Conservation (phyloP, 192 early-diverging fungal genomes). For the Pilobolus umbonatus region DNA sequence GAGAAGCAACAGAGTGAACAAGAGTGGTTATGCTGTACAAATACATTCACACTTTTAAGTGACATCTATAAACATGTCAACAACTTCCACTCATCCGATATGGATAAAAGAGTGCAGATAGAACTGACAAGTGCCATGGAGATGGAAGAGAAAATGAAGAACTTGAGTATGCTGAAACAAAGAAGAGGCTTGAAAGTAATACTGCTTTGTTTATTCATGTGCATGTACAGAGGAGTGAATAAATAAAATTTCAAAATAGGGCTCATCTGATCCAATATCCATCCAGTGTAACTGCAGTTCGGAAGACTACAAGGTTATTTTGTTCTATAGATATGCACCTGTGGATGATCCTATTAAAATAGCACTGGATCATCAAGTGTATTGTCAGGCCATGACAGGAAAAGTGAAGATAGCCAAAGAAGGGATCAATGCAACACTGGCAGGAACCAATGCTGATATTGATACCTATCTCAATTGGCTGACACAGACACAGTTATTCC, state of each 20-base stretch:
- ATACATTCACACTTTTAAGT: no score
- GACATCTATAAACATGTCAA: conserved; percentile 11
- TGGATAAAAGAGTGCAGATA: not conserved
- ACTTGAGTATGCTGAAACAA: not conserved
- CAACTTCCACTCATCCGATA: not conserved
- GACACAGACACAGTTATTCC: conserved; percentile 12
- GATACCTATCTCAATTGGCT: conserved; percentile 44
- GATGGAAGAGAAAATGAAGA: conserved; percentile 1
- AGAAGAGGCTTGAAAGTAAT: conserved; percentile 22
- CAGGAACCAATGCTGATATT: conserved; percentile 40
- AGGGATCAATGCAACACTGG: conserved; percentile 64
- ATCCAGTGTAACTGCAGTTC: conserved; percentile 37
- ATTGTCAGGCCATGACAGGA: conserved; percentile 35
- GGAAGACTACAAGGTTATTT: conserved; percentile 35
- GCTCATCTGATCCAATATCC: conserved; percentile 39
- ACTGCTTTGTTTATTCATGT: not conserved
- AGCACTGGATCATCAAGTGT: conserved; percentile 35
- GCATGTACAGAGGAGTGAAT: not conserved
- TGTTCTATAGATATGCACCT: conserved; percentile 44
- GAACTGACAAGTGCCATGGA: not conserved
- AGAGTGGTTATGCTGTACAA: no score
- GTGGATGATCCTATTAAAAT: conserved; percentile 32
- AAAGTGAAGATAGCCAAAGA: conserved; percentile 53
- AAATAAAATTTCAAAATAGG: conserved; percentile 9
- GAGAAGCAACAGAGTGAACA: no score